Percentiles rank a stretch among this genome's conserved stretches.
Conservation (phyloP, 345 rosid genomes). For the Aegle marmelos region DNA sequence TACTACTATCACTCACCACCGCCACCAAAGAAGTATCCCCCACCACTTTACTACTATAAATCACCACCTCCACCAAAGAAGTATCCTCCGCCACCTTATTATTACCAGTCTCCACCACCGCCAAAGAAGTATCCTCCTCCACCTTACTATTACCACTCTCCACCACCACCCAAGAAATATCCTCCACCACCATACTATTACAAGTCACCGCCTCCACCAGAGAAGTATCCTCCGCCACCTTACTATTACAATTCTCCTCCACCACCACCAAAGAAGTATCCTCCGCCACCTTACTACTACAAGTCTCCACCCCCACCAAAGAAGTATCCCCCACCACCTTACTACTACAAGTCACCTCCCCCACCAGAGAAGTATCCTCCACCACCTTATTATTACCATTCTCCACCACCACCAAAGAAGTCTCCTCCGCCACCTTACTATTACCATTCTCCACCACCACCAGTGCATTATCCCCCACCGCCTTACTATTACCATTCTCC, state of each 20-base stretch:
- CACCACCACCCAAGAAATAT: neutral
- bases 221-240: fast-evolving
- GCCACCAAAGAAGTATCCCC: neutral
- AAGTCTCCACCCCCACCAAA: neutral
- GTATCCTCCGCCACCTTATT: neutral
- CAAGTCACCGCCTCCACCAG: neutral
- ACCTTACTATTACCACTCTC: slow-evolving; percentile 3
- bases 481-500: too few species aligned
- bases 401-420: too few species aligned
- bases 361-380: too few species aligned
- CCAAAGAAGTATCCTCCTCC: neutral
- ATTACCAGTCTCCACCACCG: slow-evolving; percentile 11
- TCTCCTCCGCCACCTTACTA: too few species aligned
- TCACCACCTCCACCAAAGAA: neutral
- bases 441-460: too few species aligned
- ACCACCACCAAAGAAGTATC: fast-evolving
- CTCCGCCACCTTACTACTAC: neutral
- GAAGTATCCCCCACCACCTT: slow-evolving; percentile 2
- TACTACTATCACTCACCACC: neutral
- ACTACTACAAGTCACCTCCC: neutral
- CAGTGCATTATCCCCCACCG: too few species aligned
- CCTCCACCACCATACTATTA: neutral
- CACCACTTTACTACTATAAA: slow-evolving; percentile 5
- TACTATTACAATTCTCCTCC: neutral
- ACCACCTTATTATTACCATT: too few species aligned